These are phyloP conservation scores for Venturiaceae sp. DNA, from an alignment of 2,329 filamentous ascomycete genomes.

Conservation along the genomic window DNA sequence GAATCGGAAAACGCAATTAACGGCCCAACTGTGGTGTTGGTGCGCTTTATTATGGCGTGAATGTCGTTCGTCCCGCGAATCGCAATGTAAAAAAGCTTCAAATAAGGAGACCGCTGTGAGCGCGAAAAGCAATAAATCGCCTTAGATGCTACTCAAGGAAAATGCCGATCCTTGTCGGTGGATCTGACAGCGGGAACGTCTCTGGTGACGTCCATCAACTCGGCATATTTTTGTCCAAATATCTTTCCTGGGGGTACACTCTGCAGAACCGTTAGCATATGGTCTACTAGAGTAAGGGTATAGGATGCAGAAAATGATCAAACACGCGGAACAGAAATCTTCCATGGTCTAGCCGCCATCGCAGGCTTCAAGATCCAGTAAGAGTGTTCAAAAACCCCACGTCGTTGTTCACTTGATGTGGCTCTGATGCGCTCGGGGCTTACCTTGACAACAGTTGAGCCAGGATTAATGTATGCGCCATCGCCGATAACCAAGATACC, in stretches of 20 bases:
- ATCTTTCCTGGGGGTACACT: neutral
- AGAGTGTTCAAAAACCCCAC: neutral
- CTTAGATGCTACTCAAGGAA: neutral
- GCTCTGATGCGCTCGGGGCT: too few species aligned
- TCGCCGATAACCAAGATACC: conserved; percentile 6
- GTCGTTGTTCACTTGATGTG: too few species aligned
- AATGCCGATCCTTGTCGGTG: neutral
- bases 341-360: neutral
- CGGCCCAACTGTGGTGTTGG: too few species aligned
- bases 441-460: conserved; percentile 9
- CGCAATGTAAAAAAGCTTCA: too few species aligned
- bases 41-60: too few species aligned
- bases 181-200: neutral
- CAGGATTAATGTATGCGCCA: conserved; percentile 6
- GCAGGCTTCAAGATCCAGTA: neutral
- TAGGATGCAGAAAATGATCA: too few species aligned
- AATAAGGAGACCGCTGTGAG: too few species aligned
- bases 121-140: neutral
- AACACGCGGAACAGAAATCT: too few species aligned
- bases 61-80: too few species aligned
- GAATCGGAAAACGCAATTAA: too few species aligned
- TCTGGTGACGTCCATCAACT: neutral
- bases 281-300: too few species aligned
- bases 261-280: neutral
- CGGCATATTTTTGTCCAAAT: neutral